These are phyloP conservation scores for Purshia tridentata DNA, from an alignment of 306 rosid genomes.

Conservation along the genomic window DNA sequence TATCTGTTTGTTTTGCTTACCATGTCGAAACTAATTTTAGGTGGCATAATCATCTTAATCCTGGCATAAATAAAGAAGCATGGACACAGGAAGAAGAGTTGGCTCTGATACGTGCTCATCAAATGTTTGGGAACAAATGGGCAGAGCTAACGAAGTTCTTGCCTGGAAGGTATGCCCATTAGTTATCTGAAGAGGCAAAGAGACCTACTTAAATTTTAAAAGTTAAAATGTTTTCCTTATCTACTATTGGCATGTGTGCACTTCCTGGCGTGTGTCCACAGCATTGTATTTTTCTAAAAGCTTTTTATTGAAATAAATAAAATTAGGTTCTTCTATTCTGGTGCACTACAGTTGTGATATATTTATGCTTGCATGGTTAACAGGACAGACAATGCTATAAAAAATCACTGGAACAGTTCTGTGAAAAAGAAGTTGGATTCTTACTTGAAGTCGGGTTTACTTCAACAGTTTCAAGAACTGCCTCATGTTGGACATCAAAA, in stretches of 20 bases:
- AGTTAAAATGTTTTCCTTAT: background rate
- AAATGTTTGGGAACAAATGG: constrained; percentile 91
- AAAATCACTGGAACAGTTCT: constrained; percentile 99
- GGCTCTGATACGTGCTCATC: constrained; percentile 92
- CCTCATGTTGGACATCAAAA: constrained; percentile 56
- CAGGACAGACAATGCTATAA: constrained; percentile 99
- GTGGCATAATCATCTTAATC: constrained; percentile 99
- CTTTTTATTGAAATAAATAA: too few species aligned
- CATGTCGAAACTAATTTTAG: constrained; percentile 39
- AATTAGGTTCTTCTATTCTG: background rate
- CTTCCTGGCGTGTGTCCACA: background rate
- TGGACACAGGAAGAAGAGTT: constrained; percentile 98
- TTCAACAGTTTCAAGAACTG: constrained; percentile 55
- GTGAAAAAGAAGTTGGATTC: constrained; percentile 97
- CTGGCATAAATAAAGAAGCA: constrained; percentile 93
- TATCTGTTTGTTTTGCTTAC: background rate
- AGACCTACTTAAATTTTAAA: background rate
- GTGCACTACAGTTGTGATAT: constrained; percentile 10
- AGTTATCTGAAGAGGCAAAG: constrained; percentile 8
- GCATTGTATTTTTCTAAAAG: too few species aligned
- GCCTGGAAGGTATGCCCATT: constrained; percentile 79
- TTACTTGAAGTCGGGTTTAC: constrained; percentile 89
- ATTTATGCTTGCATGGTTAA: constrained; percentile 42
- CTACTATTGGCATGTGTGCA: background rate
- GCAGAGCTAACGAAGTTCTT: constrained; percentile 89